Base-by-base conservation (phyloP, 306 rosid genomes). In the Rosa multiflora region DNA sequence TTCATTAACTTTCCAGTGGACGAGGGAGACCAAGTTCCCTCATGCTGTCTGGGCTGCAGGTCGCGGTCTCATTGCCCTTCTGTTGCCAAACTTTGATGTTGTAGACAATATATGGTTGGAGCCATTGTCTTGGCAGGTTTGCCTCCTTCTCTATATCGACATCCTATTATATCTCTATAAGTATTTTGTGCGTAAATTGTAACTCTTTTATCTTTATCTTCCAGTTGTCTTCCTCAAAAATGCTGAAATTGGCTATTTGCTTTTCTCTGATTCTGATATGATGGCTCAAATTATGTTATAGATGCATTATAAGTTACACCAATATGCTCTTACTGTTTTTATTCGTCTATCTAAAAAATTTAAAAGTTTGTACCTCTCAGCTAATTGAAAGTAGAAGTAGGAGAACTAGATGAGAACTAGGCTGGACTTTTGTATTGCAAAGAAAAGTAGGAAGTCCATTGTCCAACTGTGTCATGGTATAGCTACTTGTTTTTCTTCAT, bases 21-120 rank as follows among this genome's bases (percentile, higher is more conserved):
- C 97, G 4, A 88, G 81, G 87, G 94, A 92, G 83, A 85, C 91
- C 75, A 94, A 94, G 84, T 89, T 87, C 76, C 99, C 97, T 63
- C 99, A 94, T 88, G 99, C 97, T 82, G 91, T 94, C 68, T 94
- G 99, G 99, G 95, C 97, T 64, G 99, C 99, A 78, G 99, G 99
- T 51, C 99, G 99, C 64, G 90, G 90, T 82, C 90, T 94, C 70
- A 87, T 91, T 83, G 95, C 97, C 81, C 89, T 86, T 83, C 85
- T 94, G 52, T 85, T 92, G 75, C 99, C 99, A 76, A 94, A 94
- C 85, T 94, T 92, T 80, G 99, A 92, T 77, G 90, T 73, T 35
- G 95, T 91, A 66, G 95, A 94, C 37, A 92, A 92, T 87, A 82
- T 94, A 75, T 94, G 99, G 99, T 95, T 94, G 70, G 97, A 94